Percentiles rank a stretch among this genome's conserved stretches.
Evolutionary conservation across 257 asterid species (phyloP).

Genomic region (Linaria vulgaris): DNA sequence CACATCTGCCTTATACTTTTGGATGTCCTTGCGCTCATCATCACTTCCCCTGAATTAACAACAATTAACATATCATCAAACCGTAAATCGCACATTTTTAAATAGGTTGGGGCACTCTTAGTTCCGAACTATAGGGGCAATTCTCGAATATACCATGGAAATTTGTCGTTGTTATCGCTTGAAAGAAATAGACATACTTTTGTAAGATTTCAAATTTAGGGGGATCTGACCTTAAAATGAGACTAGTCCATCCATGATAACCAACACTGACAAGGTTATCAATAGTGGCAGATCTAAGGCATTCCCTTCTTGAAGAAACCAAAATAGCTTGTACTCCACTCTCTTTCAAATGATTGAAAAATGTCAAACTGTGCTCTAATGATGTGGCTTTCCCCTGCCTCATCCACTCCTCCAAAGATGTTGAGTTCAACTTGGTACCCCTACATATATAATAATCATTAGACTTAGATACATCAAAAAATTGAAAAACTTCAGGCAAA

Average conservation of each 20-base stretch:
- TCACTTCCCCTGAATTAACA: constrained; percentile 38
- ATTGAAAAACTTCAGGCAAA: no score
- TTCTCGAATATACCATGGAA: no score
- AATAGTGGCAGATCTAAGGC: constrained; percentile 66
- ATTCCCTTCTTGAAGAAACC: constrained; percentile 73
- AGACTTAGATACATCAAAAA: no score
- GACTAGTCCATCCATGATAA: constrained; percentile 67
- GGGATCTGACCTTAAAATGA: constrained; percentile 53
- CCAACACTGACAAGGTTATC: constrained; percentile 74
- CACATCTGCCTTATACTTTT: constrained; percentile 49
- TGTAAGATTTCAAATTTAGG: background rate
- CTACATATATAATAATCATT: constrained; percentile 24
- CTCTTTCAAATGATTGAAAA: constrained; percentile 63
- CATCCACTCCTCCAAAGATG: constrained; percentile 76
- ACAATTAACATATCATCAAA: background rate
- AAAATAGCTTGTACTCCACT: constrained; percentile 50
- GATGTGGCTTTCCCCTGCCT: constrained; percentile 62
- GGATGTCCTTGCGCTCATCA: constrained; percentile 43
- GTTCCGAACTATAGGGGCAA: no score
- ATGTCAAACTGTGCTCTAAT: constrained; percentile 46
- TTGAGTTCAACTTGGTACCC: constrained; percentile 53
- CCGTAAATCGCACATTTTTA: no score
- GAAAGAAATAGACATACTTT: no score
- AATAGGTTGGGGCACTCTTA: no score
- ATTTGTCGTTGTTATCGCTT: no score